Conservation (phyloP, 768 basidiomycete species). For the Lactarius akahatsu region DNA sequence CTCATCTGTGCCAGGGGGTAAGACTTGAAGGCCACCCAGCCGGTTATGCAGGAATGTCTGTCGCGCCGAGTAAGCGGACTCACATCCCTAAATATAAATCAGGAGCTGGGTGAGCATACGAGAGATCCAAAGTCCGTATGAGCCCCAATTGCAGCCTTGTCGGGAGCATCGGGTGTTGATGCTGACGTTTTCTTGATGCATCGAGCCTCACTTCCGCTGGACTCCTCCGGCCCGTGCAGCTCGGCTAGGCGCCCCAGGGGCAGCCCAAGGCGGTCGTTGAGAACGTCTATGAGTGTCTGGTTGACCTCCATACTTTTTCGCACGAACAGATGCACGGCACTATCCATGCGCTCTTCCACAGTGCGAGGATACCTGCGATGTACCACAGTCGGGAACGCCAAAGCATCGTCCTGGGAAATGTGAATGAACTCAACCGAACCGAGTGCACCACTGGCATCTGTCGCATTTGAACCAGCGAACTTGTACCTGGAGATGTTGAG, state of each 20-base stretch:
- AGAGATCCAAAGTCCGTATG: constrained; percentile 42
- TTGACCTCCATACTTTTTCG: constrained; percentile 36
- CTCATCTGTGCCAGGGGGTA: not conserved
- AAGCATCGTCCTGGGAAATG: constrained; percentile 35
- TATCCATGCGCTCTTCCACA: constrained; percentile 35
- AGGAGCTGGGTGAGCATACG: not conserved
- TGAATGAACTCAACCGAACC: constrained; percentile 32
- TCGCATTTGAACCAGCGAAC: constrained; percentile 31
- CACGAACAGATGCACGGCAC: constrained; percentile 34
- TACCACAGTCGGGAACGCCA: constrained; percentile 34
- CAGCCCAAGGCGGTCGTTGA: constrained; percentile 38
- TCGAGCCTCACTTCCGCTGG: constrained; percentile 37
- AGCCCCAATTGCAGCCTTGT: constrained; percentile 36
- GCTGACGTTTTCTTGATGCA: constrained; percentile 34
- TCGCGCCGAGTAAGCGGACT: not conserved
- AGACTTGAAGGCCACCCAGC: constrained; percentile 12
- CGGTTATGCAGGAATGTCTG: constrained; percentile 8
- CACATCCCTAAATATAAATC: too few species aligned
- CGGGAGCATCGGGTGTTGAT: constrained; percentile 33
- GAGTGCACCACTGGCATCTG: constrained; percentile 30
- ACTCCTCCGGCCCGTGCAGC: constrained; percentile 34
- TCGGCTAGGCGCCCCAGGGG: constrained; percentile 35
- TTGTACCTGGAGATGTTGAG: constrained; percentile 17
- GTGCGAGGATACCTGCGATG: constrained; percentile 39
- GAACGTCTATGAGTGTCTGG: constrained; percentile 34